Percentiles rank a stretch among this genome's conserved stretches.
Conservation (phyloP, 495 filamentous ascomycete species). For the Penicillium tannophilum region DNA sequence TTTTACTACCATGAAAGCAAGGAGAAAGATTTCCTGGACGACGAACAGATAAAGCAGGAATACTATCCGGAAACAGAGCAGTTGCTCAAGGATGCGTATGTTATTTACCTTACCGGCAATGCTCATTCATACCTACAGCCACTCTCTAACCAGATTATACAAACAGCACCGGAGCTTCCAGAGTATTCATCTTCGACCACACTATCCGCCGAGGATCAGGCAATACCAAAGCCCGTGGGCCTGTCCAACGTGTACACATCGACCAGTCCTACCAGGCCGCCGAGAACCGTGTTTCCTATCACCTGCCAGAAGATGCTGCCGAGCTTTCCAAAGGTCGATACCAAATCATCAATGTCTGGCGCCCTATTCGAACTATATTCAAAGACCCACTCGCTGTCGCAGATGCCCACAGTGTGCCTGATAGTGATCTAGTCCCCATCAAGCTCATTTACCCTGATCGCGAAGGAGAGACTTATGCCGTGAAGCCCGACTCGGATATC, state of each 20-base stretch:
- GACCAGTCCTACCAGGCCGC: slow-evolving; percentile 69
- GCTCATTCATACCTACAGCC: background rate
- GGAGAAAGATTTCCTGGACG: slow-evolving; percentile 58
- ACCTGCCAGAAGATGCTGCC: slow-evolving; percentile 64
- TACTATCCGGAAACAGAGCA: slow-evolving; percentile 72
- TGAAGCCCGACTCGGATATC: slow-evolving; percentile 41
- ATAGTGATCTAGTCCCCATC: slow-evolving; percentile 47
- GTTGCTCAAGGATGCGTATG: slow-evolving; percentile 61
- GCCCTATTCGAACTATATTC: slow-evolving; percentile 65
- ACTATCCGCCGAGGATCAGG: slow-evolving; percentile 62
- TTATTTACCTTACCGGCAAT: background rate
- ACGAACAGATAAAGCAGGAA: slow-evolving; percentile 64
- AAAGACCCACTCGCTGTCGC: slow-evolving; percentile 66
- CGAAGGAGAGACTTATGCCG: slow-evolving; percentile 48
- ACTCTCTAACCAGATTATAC: background rate
- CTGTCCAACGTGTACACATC: slow-evolving; percentile 69
- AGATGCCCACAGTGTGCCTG: slow-evolving; percentile 50
- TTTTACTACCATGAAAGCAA: slow-evolving; percentile 47
- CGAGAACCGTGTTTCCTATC: slow-evolving; percentile 56
- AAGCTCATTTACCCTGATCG: slow-evolving; percentile 54
- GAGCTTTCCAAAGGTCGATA: slow-evolving; percentile 63
- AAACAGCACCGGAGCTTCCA: slow-evolving; percentile 52
- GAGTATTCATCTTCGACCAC: slow-evolving; percentile 74
- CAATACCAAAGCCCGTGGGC: slow-evolving; percentile 49
- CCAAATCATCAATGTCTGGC: slow-evolving; percentile 82